Percentiles rank a stretch among this genome's conserved stretches.
Evolutionary conservation across 257 asterid genomes (phyloP).

Genomic region (Solanum microdontum): DNA sequence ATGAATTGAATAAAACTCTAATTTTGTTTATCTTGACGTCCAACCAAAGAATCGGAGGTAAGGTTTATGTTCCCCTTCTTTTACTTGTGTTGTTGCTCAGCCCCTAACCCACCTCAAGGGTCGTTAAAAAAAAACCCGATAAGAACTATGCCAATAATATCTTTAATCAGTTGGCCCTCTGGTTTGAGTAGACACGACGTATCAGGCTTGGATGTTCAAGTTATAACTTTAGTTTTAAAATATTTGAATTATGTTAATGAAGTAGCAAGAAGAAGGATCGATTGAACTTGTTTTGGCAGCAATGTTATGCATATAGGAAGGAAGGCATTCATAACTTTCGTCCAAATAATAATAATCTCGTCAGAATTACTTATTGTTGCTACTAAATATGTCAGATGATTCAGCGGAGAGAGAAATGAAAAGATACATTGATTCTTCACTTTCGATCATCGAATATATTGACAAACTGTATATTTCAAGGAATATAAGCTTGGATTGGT

Average conservation of each 20-base stretch:
- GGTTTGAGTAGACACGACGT: background rate
- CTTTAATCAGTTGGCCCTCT: background rate
- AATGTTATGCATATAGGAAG: background rate
- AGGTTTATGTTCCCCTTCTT: background rate
- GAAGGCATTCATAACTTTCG: background rate
- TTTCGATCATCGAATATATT: conserved; percentile 68
- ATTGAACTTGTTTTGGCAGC: background rate
- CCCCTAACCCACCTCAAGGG: background rate
- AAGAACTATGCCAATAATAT: background rate
- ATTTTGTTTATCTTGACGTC: background rate
- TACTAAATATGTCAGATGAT: conserved; percentile 30
- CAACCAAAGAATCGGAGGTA: background rate
- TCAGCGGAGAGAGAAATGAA: conserved; percentile 71
- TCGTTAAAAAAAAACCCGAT: too few relatives aligned
- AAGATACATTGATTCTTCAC: conserved; percentile 69
- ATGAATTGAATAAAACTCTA: background rate
- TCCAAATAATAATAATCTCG: background rate
- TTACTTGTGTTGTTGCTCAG: background rate
- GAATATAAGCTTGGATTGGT: conserved; percentile 76
- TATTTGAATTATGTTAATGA: background rate
- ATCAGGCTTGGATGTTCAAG: background rate
- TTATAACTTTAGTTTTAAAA: background rate
- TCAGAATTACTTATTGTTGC: background rate
- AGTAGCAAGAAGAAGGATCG: background rate
- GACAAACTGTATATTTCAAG: conserved; percentile 58